These are phyloP conservation scores for Litchi chinensis DNA, from an alignment of 345 rosid genomes.

Conservation along the genomic window DNA sequence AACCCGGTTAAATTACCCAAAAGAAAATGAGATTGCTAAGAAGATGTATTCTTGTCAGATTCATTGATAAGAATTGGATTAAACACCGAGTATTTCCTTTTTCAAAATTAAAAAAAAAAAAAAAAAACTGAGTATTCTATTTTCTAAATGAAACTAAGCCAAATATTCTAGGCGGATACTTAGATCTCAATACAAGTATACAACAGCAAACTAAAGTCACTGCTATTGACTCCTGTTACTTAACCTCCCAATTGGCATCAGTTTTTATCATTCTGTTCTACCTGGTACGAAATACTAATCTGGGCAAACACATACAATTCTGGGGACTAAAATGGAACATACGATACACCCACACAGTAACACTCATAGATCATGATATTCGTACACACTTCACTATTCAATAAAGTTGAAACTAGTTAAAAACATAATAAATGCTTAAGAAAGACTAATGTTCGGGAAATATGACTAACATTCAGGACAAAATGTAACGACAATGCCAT, in stretches of 20 bases:
- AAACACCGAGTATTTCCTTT: too few species aligned
- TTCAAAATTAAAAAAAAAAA: too few species aligned
- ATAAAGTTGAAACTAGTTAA: neutral
- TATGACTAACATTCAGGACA: neutral
- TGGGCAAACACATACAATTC: neutral
- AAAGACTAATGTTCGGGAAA: neutral
- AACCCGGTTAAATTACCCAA: neutral
- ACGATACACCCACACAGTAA: neutral
- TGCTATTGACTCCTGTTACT: neutral
- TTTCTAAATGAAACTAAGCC: neutral
- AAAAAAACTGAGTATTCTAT: neutral
- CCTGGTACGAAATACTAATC: neutral
- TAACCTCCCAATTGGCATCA: neutral
- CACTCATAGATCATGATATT: neutral
- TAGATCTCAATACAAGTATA: neutral
- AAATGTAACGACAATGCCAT: neutral
- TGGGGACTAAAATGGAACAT: neutral
- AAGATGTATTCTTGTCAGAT: neutral
- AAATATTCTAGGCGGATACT: neutral
- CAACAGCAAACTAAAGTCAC: neutral
- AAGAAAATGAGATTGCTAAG: neutral
- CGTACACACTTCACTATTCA: neutral
- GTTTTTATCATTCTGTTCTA: neutral
- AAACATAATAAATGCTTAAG: neutral
- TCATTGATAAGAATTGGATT: neutral